Conservation (phyloP, 2,329 filamentous ascomycete species). For the Penicillium expansum region DNA sequence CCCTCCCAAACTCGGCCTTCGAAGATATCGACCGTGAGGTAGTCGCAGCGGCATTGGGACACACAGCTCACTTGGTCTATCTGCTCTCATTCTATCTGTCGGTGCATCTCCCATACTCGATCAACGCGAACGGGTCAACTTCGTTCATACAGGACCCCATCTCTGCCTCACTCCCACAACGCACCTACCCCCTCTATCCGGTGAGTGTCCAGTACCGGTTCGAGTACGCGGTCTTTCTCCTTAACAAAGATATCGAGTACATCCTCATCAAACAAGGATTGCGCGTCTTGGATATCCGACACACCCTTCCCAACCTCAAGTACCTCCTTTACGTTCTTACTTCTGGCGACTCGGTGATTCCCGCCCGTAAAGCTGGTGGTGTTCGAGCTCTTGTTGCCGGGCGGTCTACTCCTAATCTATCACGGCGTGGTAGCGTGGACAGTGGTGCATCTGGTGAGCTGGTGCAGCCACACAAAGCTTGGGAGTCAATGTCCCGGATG, state of each 20-base stretch:
- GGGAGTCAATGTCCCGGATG: conserved; percentile 25
- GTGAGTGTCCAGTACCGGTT: conserved; percentile 79
- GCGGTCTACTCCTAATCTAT: conserved; percentile 37
- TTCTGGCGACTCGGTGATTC: conserved; percentile 66
- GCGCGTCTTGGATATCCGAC: conserved; percentile 81
- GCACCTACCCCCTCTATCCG: conserved; percentile 79
- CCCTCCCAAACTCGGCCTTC: conserved; percentile 76
- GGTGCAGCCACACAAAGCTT: conserved; percentile 27
- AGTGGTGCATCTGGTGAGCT: conserved; percentile 37
- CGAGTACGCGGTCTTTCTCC: conserved; percentile 92
- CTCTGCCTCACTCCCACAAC: conserved; percentile 51
- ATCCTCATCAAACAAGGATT: conserved; percentile 65
- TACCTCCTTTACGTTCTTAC: conserved; percentile 88
- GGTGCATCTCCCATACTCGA: conserved; percentile 75
- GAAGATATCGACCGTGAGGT: conserved; percentile 65
- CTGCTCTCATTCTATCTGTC: conserved; percentile 79
- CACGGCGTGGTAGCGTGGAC: conserved; percentile 42
- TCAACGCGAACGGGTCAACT: conserved; percentile 69
- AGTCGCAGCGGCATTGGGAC: conserved; percentile 77
- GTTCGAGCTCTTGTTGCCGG: conserved; percentile 48
- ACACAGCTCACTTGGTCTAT: conserved; percentile 71
- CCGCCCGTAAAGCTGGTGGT: conserved; percentile 54
- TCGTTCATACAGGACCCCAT: conserved; percentile 76
- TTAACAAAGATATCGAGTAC: conserved; percentile 91
- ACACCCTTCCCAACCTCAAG: conserved; percentile 90